A percentile compares a stretch with the other conserved stretches of the same genome.
Evolutionary conservation across 768 basidiomycete genomes (phyloP).

Genomic region (Leccinum rimulosum): DNA sequence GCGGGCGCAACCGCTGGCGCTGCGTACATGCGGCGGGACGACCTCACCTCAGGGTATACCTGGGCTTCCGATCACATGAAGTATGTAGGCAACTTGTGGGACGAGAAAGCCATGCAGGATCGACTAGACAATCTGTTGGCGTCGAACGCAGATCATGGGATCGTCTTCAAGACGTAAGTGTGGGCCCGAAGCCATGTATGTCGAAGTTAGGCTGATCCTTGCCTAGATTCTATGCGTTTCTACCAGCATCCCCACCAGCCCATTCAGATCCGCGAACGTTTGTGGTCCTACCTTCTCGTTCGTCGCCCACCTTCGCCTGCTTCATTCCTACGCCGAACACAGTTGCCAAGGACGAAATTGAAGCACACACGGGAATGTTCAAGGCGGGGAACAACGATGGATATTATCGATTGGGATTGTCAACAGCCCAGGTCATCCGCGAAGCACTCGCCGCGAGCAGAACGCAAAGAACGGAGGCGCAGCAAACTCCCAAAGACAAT

Average conservation of each 20-base stretch:
- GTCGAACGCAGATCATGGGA: conserved; percentile 57
- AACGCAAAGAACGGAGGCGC: background rate
- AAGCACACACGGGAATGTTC: conserved; percentile 91
- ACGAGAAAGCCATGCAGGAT: conserved; percentile 56
- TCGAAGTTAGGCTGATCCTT: background rate
- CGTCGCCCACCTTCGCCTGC: conserved; percentile 44
- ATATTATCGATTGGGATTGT: conserved; percentile 82
- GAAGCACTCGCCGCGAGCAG: conserved; percentile 43
- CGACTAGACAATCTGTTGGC: conserved; percentile 63
- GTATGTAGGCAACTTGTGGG: conserved; percentile 85
- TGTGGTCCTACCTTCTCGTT: conserved; percentile 62
- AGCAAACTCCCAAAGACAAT: background rate
- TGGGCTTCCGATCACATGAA: conserved; percentile 90
- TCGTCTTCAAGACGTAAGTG: conserved; percentile 72
- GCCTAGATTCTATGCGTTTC: conserved; percentile 71
- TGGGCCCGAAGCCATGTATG: background rate
- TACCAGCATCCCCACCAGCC: conserved; percentile 67
- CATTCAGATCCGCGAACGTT: conserved; percentile 67
- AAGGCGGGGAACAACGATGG: conserved; percentile 78
- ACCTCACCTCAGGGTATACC: conserved; percentile 63
- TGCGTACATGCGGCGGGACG: conserved; percentile 79
- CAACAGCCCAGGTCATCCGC: conserved; percentile 58
- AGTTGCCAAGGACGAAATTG: conserved; percentile 69
- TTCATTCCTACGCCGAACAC: conserved; percentile 68
- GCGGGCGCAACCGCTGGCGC: conserved; percentile 84